phyloP scores from a whole-genome alignment of 2,329 filamentous ascomycete genomes.

The Sarocladium brachiariae region DNA sequence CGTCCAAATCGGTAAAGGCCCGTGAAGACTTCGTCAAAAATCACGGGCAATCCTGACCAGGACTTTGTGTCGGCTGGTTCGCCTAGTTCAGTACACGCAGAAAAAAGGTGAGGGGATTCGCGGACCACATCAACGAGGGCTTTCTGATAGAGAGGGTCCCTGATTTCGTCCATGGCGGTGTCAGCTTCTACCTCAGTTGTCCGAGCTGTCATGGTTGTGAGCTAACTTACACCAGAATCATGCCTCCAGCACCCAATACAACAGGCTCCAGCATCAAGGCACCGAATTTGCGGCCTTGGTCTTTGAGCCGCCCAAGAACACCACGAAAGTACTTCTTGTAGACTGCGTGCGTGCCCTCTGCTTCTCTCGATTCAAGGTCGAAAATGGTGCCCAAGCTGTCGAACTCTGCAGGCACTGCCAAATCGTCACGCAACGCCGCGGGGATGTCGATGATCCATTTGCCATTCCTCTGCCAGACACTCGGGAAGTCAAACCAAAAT shows the following conservation, averaged over 20 bases:
- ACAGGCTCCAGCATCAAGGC: constrained; percentile 75
- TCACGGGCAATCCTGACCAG: constrained; percentile 70
- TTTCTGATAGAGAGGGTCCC: constrained; percentile 75
- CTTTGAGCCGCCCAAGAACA: constrained; percentile 44
- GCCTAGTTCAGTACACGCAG: constrained; percentile 32
- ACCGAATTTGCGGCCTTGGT: constrained; percentile 61
- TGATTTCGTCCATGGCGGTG: too few species aligned
- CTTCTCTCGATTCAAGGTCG: constrained; percentile 44
- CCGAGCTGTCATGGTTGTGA: too few species aligned
- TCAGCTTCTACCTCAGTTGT: constrained; percentile 12
- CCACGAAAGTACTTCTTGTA: constrained; percentile 56
- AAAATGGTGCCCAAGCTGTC: constrained; percentile 51
- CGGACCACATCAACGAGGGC: constrained; percentile 63
- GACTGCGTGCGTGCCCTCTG: not conserved
- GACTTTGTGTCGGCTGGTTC: constrained; percentile 8
- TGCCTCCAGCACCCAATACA: constrained; percentile 74
- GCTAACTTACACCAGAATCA: constrained; percentile 65
- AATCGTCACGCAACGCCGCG: constrained; percentile 34
- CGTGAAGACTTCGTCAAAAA: constrained; percentile 86
- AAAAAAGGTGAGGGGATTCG: constrained; percentile 44
- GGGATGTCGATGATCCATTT: constrained; percentile 59
- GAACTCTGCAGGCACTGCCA: constrained; percentile 39
- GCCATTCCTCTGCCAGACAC: constrained; percentile 59
- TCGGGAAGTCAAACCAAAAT: constrained; percentile 75
- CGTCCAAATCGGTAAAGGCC: constrained; percentile 76